Evolutionary conservation across 495 filamentous ascomycete species (phyloP).

Genomic region (Penicillium verhagenii): DNA sequence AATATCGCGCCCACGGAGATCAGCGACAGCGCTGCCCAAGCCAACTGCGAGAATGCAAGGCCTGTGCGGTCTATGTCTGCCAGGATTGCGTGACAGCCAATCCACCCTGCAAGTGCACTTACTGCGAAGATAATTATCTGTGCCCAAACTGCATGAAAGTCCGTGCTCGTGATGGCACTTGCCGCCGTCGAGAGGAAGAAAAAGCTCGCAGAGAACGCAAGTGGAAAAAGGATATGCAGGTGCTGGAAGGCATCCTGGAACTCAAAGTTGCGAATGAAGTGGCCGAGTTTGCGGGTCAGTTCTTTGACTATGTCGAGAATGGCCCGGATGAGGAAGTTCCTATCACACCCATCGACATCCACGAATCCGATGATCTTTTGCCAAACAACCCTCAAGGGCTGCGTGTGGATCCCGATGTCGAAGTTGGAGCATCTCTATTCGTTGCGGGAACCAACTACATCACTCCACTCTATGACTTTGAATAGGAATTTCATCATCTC

Average conservation of each 20-base stretch:
- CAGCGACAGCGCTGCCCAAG: conserved; percentile 50
- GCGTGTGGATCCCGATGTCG: not conserved
- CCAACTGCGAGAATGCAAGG: conserved; percentile 51
- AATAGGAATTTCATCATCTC: conserved; percentile 3
- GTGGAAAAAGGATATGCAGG: conserved; percentile 46
- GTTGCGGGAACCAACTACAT: conserved; percentile 1
- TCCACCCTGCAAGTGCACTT: conserved; percentile 53
- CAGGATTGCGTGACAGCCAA: conserved; percentile 48
- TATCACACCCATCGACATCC: not conserved
- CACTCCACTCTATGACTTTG: conserved; percentile 11
- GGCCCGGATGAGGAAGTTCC: conserved; percentile 6
- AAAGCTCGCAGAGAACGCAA: conserved; percentile 40
- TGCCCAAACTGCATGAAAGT: conserved; percentile 54
- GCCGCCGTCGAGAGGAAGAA: conserved; percentile 45
- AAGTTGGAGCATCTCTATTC: conserved; percentile 4
- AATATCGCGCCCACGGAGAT: conserved; percentile 49
- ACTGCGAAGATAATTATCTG: conserved; percentile 52
- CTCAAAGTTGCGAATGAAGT: conserved; percentile 46
- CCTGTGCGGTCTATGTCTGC: conserved; percentile 56
- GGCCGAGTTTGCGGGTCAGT: conserved; percentile 46
- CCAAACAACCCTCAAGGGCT: not conserved
- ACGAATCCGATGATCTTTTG: not conserved
- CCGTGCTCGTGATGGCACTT: conserved; percentile 40
- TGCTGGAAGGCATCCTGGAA: conserved; percentile 43
- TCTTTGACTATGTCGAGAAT: conserved; percentile 35